These are phyloP conservation scores for Komagataea norvegica DNA, from an alignment of 1,139 yeast genomes.

Conservation along the genomic window DNA sequence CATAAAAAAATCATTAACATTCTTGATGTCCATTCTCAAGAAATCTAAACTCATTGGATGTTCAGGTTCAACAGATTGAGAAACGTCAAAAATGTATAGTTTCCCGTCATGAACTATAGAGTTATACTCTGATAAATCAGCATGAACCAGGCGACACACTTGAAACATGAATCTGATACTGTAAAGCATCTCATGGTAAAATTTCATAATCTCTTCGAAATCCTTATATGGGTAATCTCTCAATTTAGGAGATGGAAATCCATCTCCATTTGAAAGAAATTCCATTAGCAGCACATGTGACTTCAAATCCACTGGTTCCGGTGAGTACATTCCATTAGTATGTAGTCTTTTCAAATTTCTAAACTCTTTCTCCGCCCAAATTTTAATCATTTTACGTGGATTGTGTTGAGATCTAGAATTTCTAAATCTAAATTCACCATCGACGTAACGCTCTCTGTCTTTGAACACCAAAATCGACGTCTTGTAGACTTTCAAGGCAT, in stretches of 20 bases:
- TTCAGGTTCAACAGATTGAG: conserved; percentile 96
- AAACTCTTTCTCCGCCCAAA: conserved; percentile 98
- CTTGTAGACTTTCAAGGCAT: conserved; percentile 90
- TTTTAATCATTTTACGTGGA: conserved; percentile 94
- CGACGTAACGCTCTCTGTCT: conserved; percentile 93
- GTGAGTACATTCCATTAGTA: conserved; percentile 79
- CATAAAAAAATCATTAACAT: conserved; percentile 82
- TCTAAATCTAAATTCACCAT: conserved; percentile 91
- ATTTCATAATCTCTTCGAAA: conserved; percentile 57
- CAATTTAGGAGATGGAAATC: conserved; percentile 76
- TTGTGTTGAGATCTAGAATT: conserved; percentile 81
- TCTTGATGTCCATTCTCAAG: conserved; percentile 94
- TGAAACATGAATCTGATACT: conserved; percentile 87
- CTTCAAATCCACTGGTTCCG: conserved; percentile 83
- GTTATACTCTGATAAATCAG: conserved; percentile 94
- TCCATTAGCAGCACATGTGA: conserved; percentile 96
- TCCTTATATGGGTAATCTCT: conserved; percentile 71
- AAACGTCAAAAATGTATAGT: conserved; percentile 89
- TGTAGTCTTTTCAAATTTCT: conserved; percentile 82
- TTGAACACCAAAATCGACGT: conserved; percentile 94
- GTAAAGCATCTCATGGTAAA: conserved; percentile 74
- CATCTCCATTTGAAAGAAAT: conserved; percentile 67
- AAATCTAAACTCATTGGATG: conserved; percentile 97
- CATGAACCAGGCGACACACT: conserved; percentile 87
- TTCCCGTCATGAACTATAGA: conserved; percentile 78